These are phyloP conservation scores for Coelastrella sp. DNA, from an alignment of 139 green algal species.

Conservation along the genomic window DNA sequence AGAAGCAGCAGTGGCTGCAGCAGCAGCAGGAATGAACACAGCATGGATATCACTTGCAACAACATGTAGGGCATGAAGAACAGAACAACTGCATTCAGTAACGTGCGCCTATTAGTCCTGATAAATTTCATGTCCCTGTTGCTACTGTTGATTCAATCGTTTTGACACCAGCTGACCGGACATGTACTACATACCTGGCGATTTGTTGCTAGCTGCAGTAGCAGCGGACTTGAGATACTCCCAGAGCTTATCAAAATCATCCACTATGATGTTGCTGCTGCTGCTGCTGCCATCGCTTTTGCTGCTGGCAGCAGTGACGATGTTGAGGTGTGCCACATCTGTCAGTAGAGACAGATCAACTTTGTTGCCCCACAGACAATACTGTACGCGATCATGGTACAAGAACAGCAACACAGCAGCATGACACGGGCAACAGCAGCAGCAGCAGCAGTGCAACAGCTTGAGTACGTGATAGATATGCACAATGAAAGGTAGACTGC, in stretches of 20 bases:
- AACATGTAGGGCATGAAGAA: neutral
- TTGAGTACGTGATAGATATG: no score
- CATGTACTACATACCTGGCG: neutral
- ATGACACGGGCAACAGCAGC: neutral
- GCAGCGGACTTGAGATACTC: slow-evolving; percentile 5
- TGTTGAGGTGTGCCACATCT: slow-evolving; percentile 48
- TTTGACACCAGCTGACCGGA: no score
- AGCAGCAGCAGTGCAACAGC: neutral
- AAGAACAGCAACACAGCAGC: neutral
- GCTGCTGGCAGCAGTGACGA: neutral
- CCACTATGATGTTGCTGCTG: slow-evolving; percentile 52
- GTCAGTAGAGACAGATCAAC: slow-evolving; percentile 57
- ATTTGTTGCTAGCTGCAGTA: neutral
- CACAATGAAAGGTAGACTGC: no score
- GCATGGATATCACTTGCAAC: no score
- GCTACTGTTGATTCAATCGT: no score
- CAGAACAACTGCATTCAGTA: neutral
- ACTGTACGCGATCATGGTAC: neutral
- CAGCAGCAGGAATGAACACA: neutral
- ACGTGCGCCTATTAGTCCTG: no score
- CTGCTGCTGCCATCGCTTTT: slow-evolving; percentile 3
- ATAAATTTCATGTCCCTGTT: no score
- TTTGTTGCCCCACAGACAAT: neutral
- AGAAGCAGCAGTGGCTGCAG: neutral
- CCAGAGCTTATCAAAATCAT: slow-evolving; percentile 57